Conservation (phyloP, 2,329 filamentous ascomycete species). For the Colletotrichum euphorbiae region DNA sequence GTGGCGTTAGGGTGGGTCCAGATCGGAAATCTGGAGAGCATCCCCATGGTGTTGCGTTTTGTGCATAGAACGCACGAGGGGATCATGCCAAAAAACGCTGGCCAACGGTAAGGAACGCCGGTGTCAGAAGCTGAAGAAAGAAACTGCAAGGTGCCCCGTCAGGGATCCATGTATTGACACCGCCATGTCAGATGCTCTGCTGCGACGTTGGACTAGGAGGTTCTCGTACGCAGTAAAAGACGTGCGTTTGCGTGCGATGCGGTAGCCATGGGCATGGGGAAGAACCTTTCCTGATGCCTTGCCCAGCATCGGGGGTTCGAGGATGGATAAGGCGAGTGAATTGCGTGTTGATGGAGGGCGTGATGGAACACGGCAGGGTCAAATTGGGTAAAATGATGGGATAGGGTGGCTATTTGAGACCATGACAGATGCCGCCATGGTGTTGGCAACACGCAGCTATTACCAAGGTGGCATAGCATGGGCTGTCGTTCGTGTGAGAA, state of each 20-base stretch:
- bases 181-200: slow-evolving; percentile 30
- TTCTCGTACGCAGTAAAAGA: slow-evolving; percentile 16
- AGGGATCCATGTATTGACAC: slow-evolving; percentile 17
- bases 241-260: slow-evolving; percentile 5
- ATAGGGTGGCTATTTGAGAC: slow-evolving; percentile 3
- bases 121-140: slow-evolving; percentile 31
- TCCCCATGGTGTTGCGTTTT: slow-evolving; percentile 29
- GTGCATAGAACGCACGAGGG: slow-evolving; percentile 9
- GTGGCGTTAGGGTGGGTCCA: slow-evolving; percentile 25
- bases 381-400: neutral
- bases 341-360: neutral
- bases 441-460: slow-evolving; percentile 13
- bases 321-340: slow-evolving; percentile 6
- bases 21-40: slow-evolving; percentile 33
- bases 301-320: slow-evolving; percentile 31
- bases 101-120: slow-evolving; percentile 18
- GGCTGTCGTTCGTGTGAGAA: slow-evolving; percentile 10
- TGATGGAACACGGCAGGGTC: neutral
- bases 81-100: neutral
- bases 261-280: slow-evolving; percentile 2
- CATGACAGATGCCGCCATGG: slow-evolving; percentile 15
- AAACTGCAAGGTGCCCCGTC: slow-evolving; percentile 10
- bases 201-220: slow-evolving; percentile 2
- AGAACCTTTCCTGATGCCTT: neutral
- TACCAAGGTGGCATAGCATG: slow-evolving; percentile 5